A percentile compares a stretch with the other conserved stretches of the same genome.
Conservation (phyloP, 2,329 filamentous ascomycete species). For the Xylaria sp. region DNA sequence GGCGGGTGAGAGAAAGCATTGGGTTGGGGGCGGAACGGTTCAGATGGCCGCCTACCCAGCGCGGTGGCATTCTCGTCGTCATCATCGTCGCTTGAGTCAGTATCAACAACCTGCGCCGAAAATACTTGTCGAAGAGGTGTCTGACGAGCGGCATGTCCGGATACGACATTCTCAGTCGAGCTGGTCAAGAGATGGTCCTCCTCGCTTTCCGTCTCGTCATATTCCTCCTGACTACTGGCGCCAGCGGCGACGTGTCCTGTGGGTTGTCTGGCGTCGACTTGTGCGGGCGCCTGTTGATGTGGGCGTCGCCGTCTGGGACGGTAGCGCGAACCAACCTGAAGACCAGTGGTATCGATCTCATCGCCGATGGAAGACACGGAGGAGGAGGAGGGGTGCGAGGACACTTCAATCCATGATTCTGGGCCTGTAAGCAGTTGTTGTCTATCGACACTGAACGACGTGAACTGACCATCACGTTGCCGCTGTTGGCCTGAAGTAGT, state of each 20-base stretch:
- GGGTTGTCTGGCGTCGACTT: conserved; percentile 48
- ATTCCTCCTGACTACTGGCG: conserved; percentile 88
- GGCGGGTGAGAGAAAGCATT: conserved; percentile 92
- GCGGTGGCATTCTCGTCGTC: conserved; percentile 84
- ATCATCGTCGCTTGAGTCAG: conserved; percentile 60
- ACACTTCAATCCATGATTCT: conserved; percentile 98
- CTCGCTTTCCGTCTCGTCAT: conserved; percentile 92
- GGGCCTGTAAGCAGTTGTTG: conserved; percentile 46
- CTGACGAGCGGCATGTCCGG: conserved; percentile 47
- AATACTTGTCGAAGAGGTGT: conserved; percentile 51
- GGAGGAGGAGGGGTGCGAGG: conserved; percentile 91
- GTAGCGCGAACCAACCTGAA: conserved; percentile 77
- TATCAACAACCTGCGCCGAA: conserved; percentile 52
- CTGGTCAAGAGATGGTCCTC: conserved; percentile 75
- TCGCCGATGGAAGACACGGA: conserved; percentile 87
- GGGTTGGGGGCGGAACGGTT: conserved; percentile 83
- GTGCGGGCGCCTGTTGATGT: conserved; percentile 48
- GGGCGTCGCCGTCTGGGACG: conserved; percentile 67
- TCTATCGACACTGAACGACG: conserved; percentile 16
- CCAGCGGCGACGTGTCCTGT: conserved; percentile 52
- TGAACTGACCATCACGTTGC: conserved; percentile 46
- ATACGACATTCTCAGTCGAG: conserved; percentile 64
- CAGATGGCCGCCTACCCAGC: conserved; percentile 67
- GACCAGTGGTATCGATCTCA: conserved; percentile 89
- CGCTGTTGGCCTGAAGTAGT: conserved; percentile 38